phyloP scores from a whole-genome alignment of 768 basidiomycete genomes.

The Suillus clintonianus region DNA sequence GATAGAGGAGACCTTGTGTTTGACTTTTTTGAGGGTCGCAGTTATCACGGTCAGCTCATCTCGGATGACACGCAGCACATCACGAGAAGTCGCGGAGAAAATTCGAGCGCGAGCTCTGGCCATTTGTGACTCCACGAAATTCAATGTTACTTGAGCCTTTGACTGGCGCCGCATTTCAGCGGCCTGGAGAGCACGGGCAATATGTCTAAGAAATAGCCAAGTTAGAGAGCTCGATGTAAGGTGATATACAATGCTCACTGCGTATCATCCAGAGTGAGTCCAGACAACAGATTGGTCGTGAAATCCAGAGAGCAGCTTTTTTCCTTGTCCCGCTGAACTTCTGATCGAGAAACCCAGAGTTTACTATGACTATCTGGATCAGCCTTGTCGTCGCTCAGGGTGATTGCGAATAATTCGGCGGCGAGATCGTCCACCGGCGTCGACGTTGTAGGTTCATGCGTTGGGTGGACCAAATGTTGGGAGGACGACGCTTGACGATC shows the following conservation, averaged over 20 bases:
- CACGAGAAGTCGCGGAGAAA: neutral
- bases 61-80: neutral
- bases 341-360: neutral
- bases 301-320: neutral
- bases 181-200: neutral
- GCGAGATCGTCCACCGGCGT: neutral
- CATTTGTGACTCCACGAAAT: neutral
- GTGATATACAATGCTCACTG: neutral
- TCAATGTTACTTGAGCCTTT: neutral
- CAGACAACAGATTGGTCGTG: neutral
- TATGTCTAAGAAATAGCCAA: neutral
- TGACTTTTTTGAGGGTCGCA: neutral
- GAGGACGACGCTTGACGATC: neutral
- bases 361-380: neutral
- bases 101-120: neutral
- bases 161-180: neutral
- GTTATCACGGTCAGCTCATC: neutral
- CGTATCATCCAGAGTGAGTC: neutral
- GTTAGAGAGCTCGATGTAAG: neutral
- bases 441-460: neutral
- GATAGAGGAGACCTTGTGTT: neutral
- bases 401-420: neutral
- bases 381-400: neutral
- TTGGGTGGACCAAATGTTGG: neutral
- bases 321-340: neutral